Evolutionary conservation across 2,329 filamentous ascomycete species (phyloP), one percentile per base, ranked within the genome.

Genomic region (Verticillium longisporum): DNA sequence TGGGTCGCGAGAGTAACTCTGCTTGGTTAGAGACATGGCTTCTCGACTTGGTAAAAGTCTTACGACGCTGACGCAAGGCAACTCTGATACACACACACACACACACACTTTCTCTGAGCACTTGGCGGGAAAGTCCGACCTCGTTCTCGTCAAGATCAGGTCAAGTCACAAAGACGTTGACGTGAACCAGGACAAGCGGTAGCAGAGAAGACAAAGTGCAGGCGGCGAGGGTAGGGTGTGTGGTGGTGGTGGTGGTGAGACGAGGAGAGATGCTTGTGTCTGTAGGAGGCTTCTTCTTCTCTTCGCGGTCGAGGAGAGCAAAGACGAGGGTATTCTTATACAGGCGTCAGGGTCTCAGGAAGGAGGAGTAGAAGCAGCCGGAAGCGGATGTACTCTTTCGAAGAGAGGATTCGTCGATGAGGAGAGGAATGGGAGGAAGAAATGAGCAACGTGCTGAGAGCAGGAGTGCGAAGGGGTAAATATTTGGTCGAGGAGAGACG

Each of bases 1-100:
- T 66, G 86, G 82, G 75, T 89, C 82, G 77, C 82, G 83, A 72
- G 75, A 76, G 65, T 74, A 75, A 75, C 73, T 76, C 74, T 78
- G 77, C 67, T 72, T 78, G 64, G 79, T 79, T 74, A 82, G 77
- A 75, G 76, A 72, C 82, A 85, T 85, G 71, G 74, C 73, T 74
- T 75, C 68, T 71, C 61, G 64, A 71, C 68, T 72, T 73, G 71
- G 68, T 69, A 69, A 71, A 70, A 69, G 70, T 72, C 75, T 79
- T 79, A 80, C 76, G 77, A 77, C 76, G 69, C 71, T 68, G 69
- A 73, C 74, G 76, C 75, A 72, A 66, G 72, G 75, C 72, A 65
- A 59, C 21, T 45, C 34, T 45, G 75, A 72, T 64, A 59, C 21
- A 18, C n/a, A 36, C 34, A 36, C 15, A 36, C 57, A 53, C 57